phyloP scores from a whole-genome alignment of 2,329 filamentous ascomycete genomes.

The Beauveria australis region DNA sequence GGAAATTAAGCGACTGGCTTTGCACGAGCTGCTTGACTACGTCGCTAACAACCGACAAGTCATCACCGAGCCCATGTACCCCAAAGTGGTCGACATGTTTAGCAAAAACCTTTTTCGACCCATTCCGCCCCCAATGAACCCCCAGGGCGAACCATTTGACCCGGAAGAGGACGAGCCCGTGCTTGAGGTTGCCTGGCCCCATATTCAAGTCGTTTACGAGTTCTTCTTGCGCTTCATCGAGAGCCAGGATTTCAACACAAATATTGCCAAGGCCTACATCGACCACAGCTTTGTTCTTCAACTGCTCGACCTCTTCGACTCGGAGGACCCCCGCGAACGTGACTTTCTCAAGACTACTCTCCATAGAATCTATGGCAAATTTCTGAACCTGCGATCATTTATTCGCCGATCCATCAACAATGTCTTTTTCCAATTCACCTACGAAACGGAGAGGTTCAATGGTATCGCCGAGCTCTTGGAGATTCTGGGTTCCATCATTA shows the following conservation, averaged over 20 bases:
- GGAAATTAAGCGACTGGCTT: constrained; percentile 93
- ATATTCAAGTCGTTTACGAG: constrained; percentile 98
- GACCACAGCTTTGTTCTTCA: constrained; percentile 96
- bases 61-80: constrained; percentile 98
- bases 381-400: constrained; percentile 93
- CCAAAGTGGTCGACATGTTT: constrained; percentile 97
- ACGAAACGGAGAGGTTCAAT: constrained; percentile 97
- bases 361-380: constrained; percentile 97
- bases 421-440: constrained; percentile 99
- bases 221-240: constrained; percentile 99
- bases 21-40: constrained; percentile 95
- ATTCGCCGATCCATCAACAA: constrained; percentile 99
- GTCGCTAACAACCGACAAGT: constrained; percentile 98
- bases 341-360: constrained; percentile 98
- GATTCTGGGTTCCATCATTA: constrained; percentile 97
- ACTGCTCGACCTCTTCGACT: constrained; percentile 95
- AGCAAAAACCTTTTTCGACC: constrained; percentile 96
- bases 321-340: constrained; percentile 89
- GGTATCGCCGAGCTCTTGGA: constrained; percentile 94
- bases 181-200: constrained; percentile 95
- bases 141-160: constrained; percentile 95
- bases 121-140: constrained; percentile 93
- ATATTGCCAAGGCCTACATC: constrained; percentile 97
- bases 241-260: constrained; percentile 99
- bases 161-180: constrained; percentile 98